A percentile compares a stretch with the other conserved stretches of the same genome.
These are phyloP conservation scores for Jaapia argillacea DNA, from an alignment of 768 basidiomycete species.

Conservation along the genomic window DNA sequence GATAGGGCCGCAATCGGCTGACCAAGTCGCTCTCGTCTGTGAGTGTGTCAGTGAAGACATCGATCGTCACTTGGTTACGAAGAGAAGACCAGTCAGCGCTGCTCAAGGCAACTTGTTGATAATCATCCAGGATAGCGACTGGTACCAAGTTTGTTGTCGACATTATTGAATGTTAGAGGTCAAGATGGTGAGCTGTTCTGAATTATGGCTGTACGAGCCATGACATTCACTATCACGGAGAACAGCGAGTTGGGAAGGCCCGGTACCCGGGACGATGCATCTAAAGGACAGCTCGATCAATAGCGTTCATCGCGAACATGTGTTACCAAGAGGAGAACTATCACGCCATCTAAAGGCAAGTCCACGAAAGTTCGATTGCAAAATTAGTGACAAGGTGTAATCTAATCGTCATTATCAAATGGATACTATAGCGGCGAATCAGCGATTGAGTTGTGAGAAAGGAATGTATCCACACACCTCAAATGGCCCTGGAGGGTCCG, in stretches of 20 bases:
- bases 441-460: constrained; percentile 1
- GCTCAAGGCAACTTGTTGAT: constrained; percentile 40
- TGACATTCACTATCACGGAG: too few relatives aligned
- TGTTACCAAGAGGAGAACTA: too few relatives aligned
- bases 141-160: constrained; percentile 19
- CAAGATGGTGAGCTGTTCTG: too few relatives aligned
- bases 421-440: constrained; percentile 47
- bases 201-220: not conserved
- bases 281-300: not conserved
- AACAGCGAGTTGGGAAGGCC: too few relatives aligned
- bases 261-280: too few relatives aligned
- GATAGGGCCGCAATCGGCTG: constrained; percentile 36
- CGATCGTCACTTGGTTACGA: constrained; percentile 24
- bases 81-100: constrained; percentile 45
- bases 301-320: too few relatives aligned
- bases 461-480: constrained; percentile 49
- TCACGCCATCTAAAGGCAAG: too few relatives aligned
- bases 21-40: constrained; percentile 40
- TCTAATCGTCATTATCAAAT: constrained; percentile 56
- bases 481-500: constrained; percentile 68
- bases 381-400: too few relatives aligned
- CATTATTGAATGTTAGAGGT: not conserved
- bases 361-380: too few relatives aligned
- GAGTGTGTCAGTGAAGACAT: constrained; percentile 42
- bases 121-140: constrained; percentile 54